Evolutionary conservation across 257 asterid genomes (phyloP), one percentile per base, ranked within the genome.

Genomic region (Gardenia jasminoides): DNA sequence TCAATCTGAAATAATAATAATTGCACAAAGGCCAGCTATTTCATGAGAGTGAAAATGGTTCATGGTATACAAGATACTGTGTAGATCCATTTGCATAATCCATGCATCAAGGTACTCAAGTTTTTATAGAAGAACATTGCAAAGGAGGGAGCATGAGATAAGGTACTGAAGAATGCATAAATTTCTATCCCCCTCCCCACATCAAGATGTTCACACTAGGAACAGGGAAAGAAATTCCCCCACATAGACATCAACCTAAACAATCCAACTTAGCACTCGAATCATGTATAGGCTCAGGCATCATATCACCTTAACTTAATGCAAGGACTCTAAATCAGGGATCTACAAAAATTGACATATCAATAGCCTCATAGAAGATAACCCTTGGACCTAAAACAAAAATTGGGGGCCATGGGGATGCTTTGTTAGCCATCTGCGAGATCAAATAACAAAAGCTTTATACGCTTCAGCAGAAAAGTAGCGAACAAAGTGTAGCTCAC

Each of bases 401-500:
- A 26, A n/a, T 26, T n/a, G 7, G 31, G 36, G 54, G 12, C 22
- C 64, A 20, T 24, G 10, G 4, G 22, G 15, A 41, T 20, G 73
- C 11, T 33, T 41, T 41, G 26, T 30, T 74, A 39, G 7, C 62
- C 71, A 31, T 6, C 39, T 28, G 26, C 9, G 64, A 33, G 28
- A 65, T 50, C 48, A 8, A 47, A 10, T 47, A 33, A 31, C 28
- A 5, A 9, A 73, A 30, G 15, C 17, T 28, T 43, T 19, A 6
- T 52, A 10, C 15, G 17, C 15, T 16, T 47, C 1, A 31, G 13
- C 39, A 30, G 62, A 59, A 20, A 17, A 7, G 48, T 19, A 30
- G 31, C 66, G 41, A 43, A 71, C n/a, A 74, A 81, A 58, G 71
- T 47, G 50, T 3, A 76, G 79, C 91, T 82, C 80, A 96, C 99